phyloP scores from a whole-genome alignment of 305 asterid species.

The Fraxinus dipetala region DNA sequence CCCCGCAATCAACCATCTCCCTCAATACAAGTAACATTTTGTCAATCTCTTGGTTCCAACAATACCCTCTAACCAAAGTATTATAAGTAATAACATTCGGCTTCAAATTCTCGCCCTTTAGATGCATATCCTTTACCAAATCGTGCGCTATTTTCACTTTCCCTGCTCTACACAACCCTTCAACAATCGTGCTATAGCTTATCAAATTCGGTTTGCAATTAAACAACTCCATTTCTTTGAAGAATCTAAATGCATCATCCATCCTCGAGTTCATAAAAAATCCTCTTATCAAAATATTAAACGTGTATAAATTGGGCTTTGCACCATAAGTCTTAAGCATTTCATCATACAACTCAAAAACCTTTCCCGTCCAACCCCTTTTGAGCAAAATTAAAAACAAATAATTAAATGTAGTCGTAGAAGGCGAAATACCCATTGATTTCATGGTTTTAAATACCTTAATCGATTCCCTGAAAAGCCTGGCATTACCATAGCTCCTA shows the following conservation, averaged over 20 bases:
- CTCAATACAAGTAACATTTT: conserved; percentile 49
- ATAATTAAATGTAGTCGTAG: conserved; percentile 61
- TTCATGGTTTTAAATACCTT: conserved; percentile 65
- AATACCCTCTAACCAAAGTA: conserved; percentile 80
- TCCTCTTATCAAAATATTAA: conserved; percentile 75
- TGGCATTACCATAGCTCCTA: conserved; percentile 70
- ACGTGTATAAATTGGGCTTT: conserved; percentile 65
- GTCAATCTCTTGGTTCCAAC: conserved; percentile 50
- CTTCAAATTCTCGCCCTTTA: conserved; percentile 48
- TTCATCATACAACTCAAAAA: conserved; percentile 62
- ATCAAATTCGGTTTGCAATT: conserved; percentile 55
- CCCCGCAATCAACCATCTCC: conserved; percentile 53
- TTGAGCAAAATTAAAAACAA: conserved; percentile 56
- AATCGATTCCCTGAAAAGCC: conserved; percentile 66
- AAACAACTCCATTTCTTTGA: conserved; percentile 72
- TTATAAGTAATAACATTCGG: conserved; percentile 84
- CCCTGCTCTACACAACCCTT: conserved; percentile 80
- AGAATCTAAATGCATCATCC: conserved; percentile 67
- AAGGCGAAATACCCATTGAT: conserved; percentile 66
- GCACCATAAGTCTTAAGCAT: conserved; percentile 83
- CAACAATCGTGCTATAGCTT: conserved; percentile 70
- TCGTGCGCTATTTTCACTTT: conserved; percentile 61
- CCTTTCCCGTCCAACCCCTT: conserved; percentile 66
- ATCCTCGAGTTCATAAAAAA: conserved; percentile 69
- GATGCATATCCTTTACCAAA: conserved; percentile 61